phyloP scores from a whole-genome alignment of 441 rosid genomes.

The Populus hybrid region DNA sequence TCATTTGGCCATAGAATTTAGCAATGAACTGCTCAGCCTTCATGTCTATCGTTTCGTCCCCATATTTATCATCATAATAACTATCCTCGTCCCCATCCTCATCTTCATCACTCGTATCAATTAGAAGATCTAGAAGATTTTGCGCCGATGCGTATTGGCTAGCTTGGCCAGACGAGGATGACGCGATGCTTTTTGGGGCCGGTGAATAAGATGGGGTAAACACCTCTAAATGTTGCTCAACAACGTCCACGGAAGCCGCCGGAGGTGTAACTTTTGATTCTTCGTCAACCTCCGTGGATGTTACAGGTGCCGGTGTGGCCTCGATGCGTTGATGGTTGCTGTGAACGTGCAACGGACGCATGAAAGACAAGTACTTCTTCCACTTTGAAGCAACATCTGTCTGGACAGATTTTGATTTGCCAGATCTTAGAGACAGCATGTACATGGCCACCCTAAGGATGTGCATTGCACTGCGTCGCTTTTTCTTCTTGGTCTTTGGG shows the following conservation, averaged over 20 bases:
- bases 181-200: not conserved
- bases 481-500: constrained; percentile 26
- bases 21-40: constrained; percentile 17
- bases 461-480: constrained; percentile 31
- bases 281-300: not conserved
- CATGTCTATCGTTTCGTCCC: constrained; percentile 11
- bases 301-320: no score
- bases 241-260: not conserved
- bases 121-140: constrained; percentile 39
- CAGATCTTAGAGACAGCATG: constrained; percentile 35
- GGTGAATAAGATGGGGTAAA: constrained; percentile 36
- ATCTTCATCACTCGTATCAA: constrained; percentile 7
- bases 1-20: constrained; percentile 13
- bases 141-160: constrained; percentile 46
- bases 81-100: not conserved
- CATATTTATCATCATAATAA: not conserved
- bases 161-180: constrained; percentile 21
- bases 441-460: constrained; percentile 41
- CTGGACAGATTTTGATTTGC: constrained; percentile 30
- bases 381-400: constrained; percentile 22
- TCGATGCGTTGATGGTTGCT: constrained; percentile 11
- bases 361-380: constrained; percentile 46
- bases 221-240: constrained; percentile 25
- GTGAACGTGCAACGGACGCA: constrained; percentile 45
- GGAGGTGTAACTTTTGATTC: no score